Conservation (phyloP, 768 basidiomycete genomes). For the Pholiota microspora region DNA sequence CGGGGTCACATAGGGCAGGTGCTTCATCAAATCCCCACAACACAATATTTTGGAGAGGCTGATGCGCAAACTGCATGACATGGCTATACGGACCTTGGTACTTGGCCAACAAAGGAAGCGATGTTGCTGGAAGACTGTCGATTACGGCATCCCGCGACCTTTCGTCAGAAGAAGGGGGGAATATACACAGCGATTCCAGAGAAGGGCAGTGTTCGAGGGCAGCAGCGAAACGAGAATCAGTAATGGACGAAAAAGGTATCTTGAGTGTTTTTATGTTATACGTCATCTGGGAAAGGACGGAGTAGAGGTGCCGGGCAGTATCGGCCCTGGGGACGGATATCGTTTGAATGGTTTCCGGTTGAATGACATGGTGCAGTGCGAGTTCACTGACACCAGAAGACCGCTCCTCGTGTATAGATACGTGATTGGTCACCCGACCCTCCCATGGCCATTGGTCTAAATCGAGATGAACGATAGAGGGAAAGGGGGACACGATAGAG, state of each 20-base stretch:
- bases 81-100: conserved; percentile 31
- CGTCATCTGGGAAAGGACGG: conserved; percentile 14
- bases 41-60: conserved; percentile 18
- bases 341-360: conserved; percentile 26
- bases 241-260: conserved; percentile 25
- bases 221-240: conserved; percentile 21
- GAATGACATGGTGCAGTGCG: conserved; percentile 25
- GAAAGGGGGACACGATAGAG: conserved; percentile 10
- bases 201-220: conserved; percentile 27
- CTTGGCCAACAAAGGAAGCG: conserved; percentile 20
- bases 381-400: conserved; percentile 24
- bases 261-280: conserved; percentile 14
- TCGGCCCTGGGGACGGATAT: conserved; percentile 31
- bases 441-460: conserved; percentile 39
- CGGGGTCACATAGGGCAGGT: conserved; percentile 21
- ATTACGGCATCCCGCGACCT: conserved; percentile 16
- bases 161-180: conserved; percentile 26
- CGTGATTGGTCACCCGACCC: conserved; percentile 29
- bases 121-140: conserved; percentile 13
- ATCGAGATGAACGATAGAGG: conserved; percentile 24
- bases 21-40: conserved; percentile 31
- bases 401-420: conserved; percentile 32
- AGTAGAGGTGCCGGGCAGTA: conserved; percentile 29
- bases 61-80: conserved; percentile 20
- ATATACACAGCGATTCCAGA: conserved; percentile 29